Evolutionary conservation across 768 basidiomycete species (phyloP), one percentile per base, ranked within the genome.

Genomic region (Phaffia tasmanica): DNA sequence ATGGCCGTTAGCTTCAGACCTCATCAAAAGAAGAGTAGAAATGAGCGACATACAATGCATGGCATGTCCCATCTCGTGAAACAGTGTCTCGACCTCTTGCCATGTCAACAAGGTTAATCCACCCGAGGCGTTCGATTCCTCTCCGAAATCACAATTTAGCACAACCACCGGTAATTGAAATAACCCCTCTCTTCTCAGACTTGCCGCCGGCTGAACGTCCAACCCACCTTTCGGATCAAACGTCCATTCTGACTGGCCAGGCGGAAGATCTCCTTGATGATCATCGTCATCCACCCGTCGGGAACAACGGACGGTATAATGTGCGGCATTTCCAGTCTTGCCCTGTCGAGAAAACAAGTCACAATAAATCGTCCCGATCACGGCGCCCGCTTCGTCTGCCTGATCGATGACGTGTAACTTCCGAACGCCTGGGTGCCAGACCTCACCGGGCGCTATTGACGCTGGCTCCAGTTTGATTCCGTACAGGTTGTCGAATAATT

Each of bases 51-150:
- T 73, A 97, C 95, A 99, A 75, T 99, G 95, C 83, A 99, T 91
- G 15, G 95, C 95, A 77, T 99, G 95, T 0, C 95, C 95, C 91
- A 98, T 95, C 78, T 99, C 95, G 72, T 99, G 95, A 78, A 92
- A 95, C 27, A 98, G 79, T 1, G 94, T 98, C 74, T 87, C 80
- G 11, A 97, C 89, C 71, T 98, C 92, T 71, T 87, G 86, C 92
- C 93, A 98, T 65, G 86, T 84, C 25, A 99, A 78, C 59, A 86
- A 76, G 0, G 89, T 85, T 6, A 88, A 82, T 0, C 85, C 86
- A 16, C 80, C 77, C n/a, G 81, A 76, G 21, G 81, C 69, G 3
- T 83, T 79, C 25, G 88, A 85, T 32, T 80, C 81, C 25, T 82
- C 78, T 5, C 35, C 35, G 72, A 97, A 95, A 72, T 93, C 93